Percentiles rank a stretch among this genome's conserved stretches.
Evolutionary conservation across 352 stramenopile genomes (phyloP).

Genomic region (Aphanomyces astaci): DNA sequence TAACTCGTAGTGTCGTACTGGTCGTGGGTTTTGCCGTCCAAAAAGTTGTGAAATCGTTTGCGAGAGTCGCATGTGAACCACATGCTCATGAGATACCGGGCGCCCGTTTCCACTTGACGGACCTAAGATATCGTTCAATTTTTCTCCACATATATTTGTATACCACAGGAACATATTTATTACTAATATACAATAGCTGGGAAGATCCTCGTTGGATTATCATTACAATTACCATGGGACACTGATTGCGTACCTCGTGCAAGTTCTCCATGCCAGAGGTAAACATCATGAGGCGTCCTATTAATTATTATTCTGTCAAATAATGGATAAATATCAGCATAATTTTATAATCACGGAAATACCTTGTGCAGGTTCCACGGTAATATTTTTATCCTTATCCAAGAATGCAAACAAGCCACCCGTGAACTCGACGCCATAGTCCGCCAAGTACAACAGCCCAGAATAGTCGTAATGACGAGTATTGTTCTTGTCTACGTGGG

Average conservation of each 20-base stretch:
- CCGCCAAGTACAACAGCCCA: slow-evolving; percentile 79
- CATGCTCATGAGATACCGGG: slow-evolving; percentile 84
- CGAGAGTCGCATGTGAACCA: slow-evolving; percentile 90
- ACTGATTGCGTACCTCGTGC: slow-evolving; percentile 45
- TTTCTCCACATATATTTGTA: background rate
- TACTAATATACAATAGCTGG: too few relatives aligned
- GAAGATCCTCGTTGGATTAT: too few relatives aligned
- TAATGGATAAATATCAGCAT: background rate
- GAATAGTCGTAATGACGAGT: slow-evolving; percentile 92
- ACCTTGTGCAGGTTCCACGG: slow-evolving; percentile 64
- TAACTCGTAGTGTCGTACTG: slow-evolving; percentile 28
- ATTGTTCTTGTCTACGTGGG: slow-evolving; percentile 90
- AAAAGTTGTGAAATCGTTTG: slow-evolving; percentile 83
- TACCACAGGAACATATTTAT: too few relatives aligned
- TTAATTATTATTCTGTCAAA: background rate
- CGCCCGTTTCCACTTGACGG: slow-evolving; percentile 60
- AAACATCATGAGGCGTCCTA: slow-evolving; percentile 80
- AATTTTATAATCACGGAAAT: background rate
- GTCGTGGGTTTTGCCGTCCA: slow-evolving; percentile 80
- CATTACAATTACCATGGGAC: too few relatives aligned
- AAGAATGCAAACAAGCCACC: slow-evolving; percentile 87
- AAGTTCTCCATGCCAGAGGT: slow-evolving; percentile 84
- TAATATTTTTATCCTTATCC: slow-evolving; percentile 57
- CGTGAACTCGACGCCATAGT: slow-evolving; percentile 79
- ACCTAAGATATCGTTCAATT: slow-evolving; percentile 26